These are phyloP conservation scores for Lycium barbarum DNA, from an alignment of 257 asterid species.

Conservation along the genomic window DNA sequence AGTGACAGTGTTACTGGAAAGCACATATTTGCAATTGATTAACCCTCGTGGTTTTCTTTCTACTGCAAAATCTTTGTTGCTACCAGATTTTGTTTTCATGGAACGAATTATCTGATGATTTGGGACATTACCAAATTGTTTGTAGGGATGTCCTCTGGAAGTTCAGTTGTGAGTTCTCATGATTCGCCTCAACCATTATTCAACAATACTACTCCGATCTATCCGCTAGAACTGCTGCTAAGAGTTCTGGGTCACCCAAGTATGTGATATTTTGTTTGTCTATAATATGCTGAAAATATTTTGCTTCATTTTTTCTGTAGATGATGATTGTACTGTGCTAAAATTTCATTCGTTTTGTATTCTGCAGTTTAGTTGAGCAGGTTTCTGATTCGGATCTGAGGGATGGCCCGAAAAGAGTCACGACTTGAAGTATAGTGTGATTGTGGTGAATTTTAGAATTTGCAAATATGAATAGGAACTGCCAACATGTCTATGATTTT, in stretches of 20 bases:
- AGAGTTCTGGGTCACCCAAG: conserved; percentile 39
- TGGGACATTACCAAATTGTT: background rate
- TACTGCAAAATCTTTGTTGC: background rate
- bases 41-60: background rate
- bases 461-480: background rate
- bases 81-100: background rate
- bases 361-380: conserved; percentile 38
- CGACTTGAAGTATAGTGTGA: conserved; percentile 23
- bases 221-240: conserved; percentile 26
- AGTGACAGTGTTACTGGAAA: background rate
- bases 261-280: conserved; percentile 33
- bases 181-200: conserved; percentile 30
- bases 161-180: conserved; percentile 32
- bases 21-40: background rate
- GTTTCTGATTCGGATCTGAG: conserved; percentile 26
- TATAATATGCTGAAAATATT: background rate
- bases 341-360: conserved; percentile 23
- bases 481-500: background rate
- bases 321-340: background rate
- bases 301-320: background rate
- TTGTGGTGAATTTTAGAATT: background rate
- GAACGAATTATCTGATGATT: background rate
- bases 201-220: conserved; percentile 31
- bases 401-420: background rate
- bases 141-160: conserved; percentile 47